Percentiles rank a stretch among this genome's conserved stretches.
Conservation (phyloP, 257 asterid genomes). For the Ilex aquifolium region DNA sequence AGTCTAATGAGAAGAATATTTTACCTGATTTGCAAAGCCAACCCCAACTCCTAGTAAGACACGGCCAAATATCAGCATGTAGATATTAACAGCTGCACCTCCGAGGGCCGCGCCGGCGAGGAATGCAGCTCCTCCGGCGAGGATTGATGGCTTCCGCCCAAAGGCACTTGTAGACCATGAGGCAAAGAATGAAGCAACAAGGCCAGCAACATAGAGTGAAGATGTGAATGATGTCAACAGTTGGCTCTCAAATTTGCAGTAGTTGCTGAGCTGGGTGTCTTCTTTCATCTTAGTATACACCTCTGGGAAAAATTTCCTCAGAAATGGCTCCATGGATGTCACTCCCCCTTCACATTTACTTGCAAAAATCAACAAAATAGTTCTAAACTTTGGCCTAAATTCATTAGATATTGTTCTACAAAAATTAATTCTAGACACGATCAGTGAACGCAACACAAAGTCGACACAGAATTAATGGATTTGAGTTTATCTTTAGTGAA, state of each 20-base stretch:
- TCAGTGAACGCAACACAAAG: no score
- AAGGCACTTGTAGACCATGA: slow-evolving; percentile 42
- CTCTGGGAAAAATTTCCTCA: slow-evolving; percentile 53
- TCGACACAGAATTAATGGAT: no score
- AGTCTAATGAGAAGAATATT: background rate
- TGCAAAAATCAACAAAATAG: background rate
- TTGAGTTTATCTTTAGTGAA: no score
- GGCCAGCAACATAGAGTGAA: slow-evolving; percentile 71
- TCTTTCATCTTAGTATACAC: slow-evolving; percentile 53
- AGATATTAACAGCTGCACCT: slow-evolving; percentile 54
- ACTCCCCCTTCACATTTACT: slow-evolving; percentile 60
- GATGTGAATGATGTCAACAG: slow-evolving; percentile 68
- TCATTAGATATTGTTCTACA: no score
- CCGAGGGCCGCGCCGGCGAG: slow-evolving; percentile 65
- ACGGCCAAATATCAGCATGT: slow-evolving; percentile 67
- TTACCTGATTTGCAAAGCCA: slow-evolving; percentile 79
- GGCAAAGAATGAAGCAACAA: slow-evolving; percentile 59
- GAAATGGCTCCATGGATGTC: slow-evolving; percentile 73
- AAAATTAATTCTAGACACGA: no score
- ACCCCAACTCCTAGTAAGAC: slow-evolving; percentile 71
- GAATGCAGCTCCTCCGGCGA: slow-evolving; percentile 62
- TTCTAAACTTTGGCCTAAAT: no score
- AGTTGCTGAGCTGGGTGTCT: slow-evolving; percentile 53
- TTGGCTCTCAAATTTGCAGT: slow-evolving; percentile 73
- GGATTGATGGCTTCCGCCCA: slow-evolving; percentile 61